Percentiles rank a stretch among this genome's conserved stretches.
Evolutionary conservation across 306 rosid species (phyloP).

Genomic region (Cercis canadensis): DNA sequence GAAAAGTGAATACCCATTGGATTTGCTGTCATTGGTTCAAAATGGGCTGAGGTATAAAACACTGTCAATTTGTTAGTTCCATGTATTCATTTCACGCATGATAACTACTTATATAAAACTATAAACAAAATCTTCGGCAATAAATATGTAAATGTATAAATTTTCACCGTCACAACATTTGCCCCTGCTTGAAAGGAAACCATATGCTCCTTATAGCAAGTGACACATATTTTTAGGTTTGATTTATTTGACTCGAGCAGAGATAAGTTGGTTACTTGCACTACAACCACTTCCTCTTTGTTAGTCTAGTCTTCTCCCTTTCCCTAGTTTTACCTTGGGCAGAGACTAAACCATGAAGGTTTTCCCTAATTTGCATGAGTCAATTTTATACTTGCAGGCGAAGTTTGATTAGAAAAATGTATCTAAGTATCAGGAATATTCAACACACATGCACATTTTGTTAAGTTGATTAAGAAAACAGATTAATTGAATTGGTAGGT

Average conservation of each 20-base stretch:
- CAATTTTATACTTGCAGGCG: background rate
- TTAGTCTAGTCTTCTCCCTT: constrained; percentile 4
- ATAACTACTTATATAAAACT: too few species aligned
- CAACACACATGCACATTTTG: background rate
- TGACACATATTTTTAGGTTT: constrained; percentile 40
- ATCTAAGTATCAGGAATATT: background rate
- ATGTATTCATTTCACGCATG: too few species aligned
- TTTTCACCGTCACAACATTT: background rate
- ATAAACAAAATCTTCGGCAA: too few species aligned
- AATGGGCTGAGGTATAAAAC: too few species aligned
- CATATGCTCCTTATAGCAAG: background rate
- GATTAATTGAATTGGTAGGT: background rate
- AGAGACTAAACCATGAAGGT: too few species aligned
- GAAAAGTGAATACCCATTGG: too few species aligned
- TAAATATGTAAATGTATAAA: too few species aligned
- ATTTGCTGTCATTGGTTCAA: too few species aligned
- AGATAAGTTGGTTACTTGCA: constrained; percentile 46
- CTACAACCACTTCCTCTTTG: constrained; percentile 37
- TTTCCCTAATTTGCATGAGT: too few species aligned
- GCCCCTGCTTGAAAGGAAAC: constrained; percentile 34
- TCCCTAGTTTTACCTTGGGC: background rate
- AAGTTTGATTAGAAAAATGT: background rate
- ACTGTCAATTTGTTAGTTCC: too few species aligned
- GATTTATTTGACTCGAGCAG: constrained; percentile 22
- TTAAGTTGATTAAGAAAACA: background rate